phyloP scores from a whole-genome alignment of 345 rosid species.

The Litchi chinensis region DNA sequence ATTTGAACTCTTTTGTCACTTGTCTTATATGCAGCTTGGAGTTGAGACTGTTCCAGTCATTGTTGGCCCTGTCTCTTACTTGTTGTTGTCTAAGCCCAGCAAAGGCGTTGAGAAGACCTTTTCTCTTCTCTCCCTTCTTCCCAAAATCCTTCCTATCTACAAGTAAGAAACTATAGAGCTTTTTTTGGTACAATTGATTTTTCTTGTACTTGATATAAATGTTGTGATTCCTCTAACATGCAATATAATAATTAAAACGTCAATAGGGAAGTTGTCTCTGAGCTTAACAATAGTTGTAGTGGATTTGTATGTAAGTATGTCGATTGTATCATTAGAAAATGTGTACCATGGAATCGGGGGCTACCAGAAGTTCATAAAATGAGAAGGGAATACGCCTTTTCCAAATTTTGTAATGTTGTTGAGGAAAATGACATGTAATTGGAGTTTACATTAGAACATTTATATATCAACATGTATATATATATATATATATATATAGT shows the following conservation, averaged over 20 bases:
- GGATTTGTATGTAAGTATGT: too few species aligned
- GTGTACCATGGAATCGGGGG: too few species aligned
- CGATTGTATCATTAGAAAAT: too few species aligned
- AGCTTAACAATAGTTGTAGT: too few species aligned
- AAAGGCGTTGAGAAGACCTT: constrained; percentile 91
- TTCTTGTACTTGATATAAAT: not conserved
- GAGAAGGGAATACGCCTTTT: too few species aligned
- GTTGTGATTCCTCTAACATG: constrained; percentile 26
- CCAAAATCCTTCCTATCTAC: constrained; percentile 86
- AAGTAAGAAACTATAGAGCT: constrained; percentile 49
- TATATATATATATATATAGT: too few species aligned
- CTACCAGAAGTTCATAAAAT: too few species aligned
- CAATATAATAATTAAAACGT: constrained; percentile 17
- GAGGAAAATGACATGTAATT: too few species aligned
- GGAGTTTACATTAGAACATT: too few species aligned
- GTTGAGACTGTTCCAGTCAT: constrained; percentile 87
- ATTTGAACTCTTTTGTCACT: constrained; percentile 8
- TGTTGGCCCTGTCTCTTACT: constrained; percentile 92
- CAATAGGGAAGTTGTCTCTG: constrained; percentile 82
- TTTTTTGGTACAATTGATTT: not conserved
- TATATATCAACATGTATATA: too few species aligned
- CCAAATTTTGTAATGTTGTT: too few species aligned
- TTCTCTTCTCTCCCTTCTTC: constrained; percentile 85
- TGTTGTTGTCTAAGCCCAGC: constrained; percentile 90
- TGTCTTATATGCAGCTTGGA: constrained; percentile 67